Conservation (phyloP, 2,329 filamentous ascomycete species). For the Ramichloridium luteum region DNA sequence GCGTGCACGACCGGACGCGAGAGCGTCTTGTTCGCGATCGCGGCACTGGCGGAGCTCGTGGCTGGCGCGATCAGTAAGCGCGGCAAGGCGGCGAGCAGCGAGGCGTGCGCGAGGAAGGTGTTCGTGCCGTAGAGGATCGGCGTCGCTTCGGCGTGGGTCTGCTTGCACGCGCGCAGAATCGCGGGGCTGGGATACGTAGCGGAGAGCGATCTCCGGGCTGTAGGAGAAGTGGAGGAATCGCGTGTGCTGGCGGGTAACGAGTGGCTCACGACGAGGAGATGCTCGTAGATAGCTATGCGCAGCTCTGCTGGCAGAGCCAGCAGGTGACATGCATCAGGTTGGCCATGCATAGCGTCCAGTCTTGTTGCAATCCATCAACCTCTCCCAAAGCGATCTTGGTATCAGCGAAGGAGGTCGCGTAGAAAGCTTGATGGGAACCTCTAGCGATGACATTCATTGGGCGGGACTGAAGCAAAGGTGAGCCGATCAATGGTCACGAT, state of each 20-base stretch:
- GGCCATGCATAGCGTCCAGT: no score
- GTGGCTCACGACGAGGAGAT: conserved; percentile 25
- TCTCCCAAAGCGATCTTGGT: no score
- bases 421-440: no score
- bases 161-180: conserved; percentile 31
- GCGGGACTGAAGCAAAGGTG: no score
- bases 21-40: no score
- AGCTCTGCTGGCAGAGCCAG: conserved; percentile 46
- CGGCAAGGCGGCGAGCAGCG: conserved; percentile 34
- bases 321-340: conserved; percentile 20
- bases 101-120: conserved; percentile 38
- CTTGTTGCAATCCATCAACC: no score
- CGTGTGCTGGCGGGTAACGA: conserved; percentile 5
- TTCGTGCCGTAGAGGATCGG: conserved; percentile 38
- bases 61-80: conserved; percentile 26
- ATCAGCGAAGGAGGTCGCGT: no score
- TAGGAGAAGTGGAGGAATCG: conserved; percentile 7
- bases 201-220: conserved; percentile 11
- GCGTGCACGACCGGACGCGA: conserved; percentile 28
- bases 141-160: conserved; percentile 30
- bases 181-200: no score
- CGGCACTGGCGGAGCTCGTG: no score
- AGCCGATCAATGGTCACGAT: no score
- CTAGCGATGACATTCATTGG: no score
- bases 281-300: conserved; percentile 43